Percentiles rank a stretch among this genome's conserved stretches.
phyloP scores from a whole-genome alignment of 208 protist genomes.

The Crithidia expoeki region DNA sequence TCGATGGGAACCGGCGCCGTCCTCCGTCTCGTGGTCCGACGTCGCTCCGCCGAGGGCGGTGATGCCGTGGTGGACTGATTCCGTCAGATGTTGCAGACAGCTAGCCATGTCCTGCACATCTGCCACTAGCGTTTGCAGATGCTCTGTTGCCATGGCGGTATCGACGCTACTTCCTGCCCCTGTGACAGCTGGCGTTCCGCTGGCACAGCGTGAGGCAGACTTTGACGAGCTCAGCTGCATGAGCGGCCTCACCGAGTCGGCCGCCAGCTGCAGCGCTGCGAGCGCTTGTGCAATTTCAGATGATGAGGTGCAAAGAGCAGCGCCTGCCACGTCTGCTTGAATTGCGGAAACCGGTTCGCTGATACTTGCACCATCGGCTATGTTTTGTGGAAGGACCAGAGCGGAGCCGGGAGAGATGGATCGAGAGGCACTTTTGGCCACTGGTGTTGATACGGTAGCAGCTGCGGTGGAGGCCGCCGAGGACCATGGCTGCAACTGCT shows the following conservation, averaged over 20 bases:
- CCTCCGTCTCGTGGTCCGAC: neutral
- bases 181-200: neutral
- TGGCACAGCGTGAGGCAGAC: neutral
- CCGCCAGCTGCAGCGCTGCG: constrained; percentile 15
- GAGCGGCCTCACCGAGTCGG: constrained; percentile 6
- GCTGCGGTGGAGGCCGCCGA: constrained; percentile 7
- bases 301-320: constrained; percentile 1
- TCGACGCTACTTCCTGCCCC: neutral
- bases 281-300: constrained; percentile 26
- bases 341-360: neutral
- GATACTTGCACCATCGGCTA: neutral
- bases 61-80: constrained; percentile 37
- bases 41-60: constrained; percentile 24
- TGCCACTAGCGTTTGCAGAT: constrained; percentile 16
- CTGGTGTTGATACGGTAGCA: neutral
- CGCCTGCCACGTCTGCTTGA: neutral
- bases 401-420: neutral
- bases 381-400: neutral
- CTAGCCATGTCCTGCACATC: constrained; percentile 31
- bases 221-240: constrained; percentile 16
- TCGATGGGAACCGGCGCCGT: constrained; percentile 1
- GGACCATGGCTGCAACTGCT: constrained; percentile 23
- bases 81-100: constrained; percentile 29
- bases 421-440: neutral
- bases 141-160: neutral